phyloP scores from a whole-genome alignment of 371 early-diverging fungal species.

The Syncephalastrum contaminatum region DNA sequence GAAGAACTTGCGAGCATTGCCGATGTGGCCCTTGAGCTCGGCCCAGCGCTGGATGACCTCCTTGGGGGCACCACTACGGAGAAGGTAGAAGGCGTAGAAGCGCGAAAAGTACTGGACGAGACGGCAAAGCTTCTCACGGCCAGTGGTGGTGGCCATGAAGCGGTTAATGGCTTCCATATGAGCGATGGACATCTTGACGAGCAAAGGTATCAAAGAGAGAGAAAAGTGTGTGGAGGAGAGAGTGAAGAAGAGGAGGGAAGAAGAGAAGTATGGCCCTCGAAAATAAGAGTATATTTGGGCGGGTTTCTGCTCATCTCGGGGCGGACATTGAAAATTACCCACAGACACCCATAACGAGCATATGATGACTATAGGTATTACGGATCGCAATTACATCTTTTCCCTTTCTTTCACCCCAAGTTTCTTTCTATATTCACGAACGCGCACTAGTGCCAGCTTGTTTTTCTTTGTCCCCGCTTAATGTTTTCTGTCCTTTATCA shows the following conservation, averaged over 20 bases:
- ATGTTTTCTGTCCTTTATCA: no score
- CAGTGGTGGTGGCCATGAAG: slow-evolving; percentile 65
- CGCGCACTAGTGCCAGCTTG: no score
- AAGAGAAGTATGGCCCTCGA: neutral
- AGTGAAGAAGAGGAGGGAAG: slow-evolving; percentile 5
- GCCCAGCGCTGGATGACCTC: slow-evolving; percentile 53
- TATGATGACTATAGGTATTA: no score
- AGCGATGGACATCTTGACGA: slow-evolving; percentile 25
- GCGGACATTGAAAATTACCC: no score
- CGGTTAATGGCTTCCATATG: slow-evolving; percentile 34
- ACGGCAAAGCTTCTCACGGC: slow-evolving; percentile 82
- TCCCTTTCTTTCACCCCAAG: no score
- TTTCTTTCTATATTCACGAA: no score
- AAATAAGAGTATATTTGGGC: neutral
- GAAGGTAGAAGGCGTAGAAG: slow-evolving; percentile 58
- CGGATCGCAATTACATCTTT: no score
- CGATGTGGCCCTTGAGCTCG: slow-evolving; percentile 56
- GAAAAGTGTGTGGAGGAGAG: neutral
- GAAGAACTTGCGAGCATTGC: slow-evolving; percentile 63
- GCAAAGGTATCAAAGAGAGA: slow-evolving; percentile 4
- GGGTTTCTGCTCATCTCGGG: no score
- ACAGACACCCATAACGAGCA: no score
- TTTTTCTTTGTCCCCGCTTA: no score
- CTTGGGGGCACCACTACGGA: slow-evolving; percentile 52
- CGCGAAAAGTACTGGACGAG: slow-evolving; percentile 76